Evolutionary conservation across 805 yeast genomes (phyloP).

Genomic region (Groenewaldozyma tartarivorans): DNA sequence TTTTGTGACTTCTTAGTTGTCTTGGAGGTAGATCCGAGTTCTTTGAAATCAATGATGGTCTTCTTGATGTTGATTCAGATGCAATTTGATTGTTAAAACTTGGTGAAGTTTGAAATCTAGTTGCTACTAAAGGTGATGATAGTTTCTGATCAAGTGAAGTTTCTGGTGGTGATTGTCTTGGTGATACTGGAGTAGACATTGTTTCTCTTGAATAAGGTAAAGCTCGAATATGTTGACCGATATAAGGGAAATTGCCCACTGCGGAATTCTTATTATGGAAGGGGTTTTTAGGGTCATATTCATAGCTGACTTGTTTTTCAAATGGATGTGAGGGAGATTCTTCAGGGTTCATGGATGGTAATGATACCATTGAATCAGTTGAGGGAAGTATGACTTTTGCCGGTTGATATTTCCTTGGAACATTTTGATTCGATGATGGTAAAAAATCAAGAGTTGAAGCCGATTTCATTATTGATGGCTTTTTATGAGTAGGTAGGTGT

Average conservation of each 20-base stretch:
- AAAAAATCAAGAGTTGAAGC: not conserved
- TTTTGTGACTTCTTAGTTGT: slow-evolving; percentile 71
- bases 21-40: slow-evolving; percentile 31
- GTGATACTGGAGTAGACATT: not conserved
- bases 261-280: not conserved
- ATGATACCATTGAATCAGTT: not conserved
- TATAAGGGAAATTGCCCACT: not conserved
- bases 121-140: not conserved
- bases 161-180: not conserved
- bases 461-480: not conserved
- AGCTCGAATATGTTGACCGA: not conserved
- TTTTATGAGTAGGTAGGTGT: not conserved
- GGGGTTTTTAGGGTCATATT: not conserved
- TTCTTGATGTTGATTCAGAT: not conserved
- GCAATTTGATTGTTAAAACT: not conserved
- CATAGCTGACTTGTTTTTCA: not conserved
- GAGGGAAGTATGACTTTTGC: slow-evolving; percentile 19
- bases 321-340: not conserved
- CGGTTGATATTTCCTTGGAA: slow-evolving; percentile 17
- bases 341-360: not conserved
- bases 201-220: not conserved
- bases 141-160: not conserved
- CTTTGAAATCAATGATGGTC: not conserved
- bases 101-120: not conserved
- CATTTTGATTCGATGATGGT: not conserved